Evolutionary conservation across 495 filamentous ascomycete genomes (phyloP).

Genomic region (Hyaloscypha variabilis): DNA sequence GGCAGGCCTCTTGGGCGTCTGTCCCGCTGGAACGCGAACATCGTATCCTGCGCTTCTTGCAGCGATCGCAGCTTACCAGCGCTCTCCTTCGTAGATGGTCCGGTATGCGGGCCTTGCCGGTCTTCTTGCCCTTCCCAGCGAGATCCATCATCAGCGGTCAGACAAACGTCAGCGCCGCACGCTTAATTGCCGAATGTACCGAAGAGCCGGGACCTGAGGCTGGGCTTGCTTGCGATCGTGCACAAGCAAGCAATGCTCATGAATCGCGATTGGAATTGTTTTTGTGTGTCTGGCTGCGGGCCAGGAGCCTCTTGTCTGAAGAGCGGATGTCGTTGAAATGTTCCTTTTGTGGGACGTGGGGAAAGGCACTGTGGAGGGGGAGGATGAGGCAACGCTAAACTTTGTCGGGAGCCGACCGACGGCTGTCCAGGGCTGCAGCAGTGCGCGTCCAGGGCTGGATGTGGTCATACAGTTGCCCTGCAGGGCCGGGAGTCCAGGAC

Average conservation of each 20-base stretch:
- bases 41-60: conserved; percentile 41
- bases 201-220: neutral
- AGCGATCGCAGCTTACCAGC: conserved; percentile 41
- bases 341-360: neutral
- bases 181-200: neutral
- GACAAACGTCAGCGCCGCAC: neutral
- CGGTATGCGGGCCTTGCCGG: conserved; percentile 37
- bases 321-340: neutral
- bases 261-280: neutral
- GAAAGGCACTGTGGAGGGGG: neutral
- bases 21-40: conserved; percentile 38
- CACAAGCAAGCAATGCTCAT: neutral
- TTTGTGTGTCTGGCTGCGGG: neutral
- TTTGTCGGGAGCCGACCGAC: neutral
- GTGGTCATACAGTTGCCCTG: neutral
- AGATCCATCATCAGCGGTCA: conserved; percentile 16
- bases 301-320: neutral
- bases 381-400: neutral
- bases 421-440: neutral
- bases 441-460: neutral
- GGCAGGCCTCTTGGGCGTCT: conserved; percentile 38
- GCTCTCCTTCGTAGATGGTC: conserved; percentile 37
- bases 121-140: conserved; percentile 25
- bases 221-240: neutral
- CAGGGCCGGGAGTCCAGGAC: neutral